Evolutionary conservation across 2,329 filamentous ascomycete species (phyloP).

Genomic region (Coniochaeta sp.): DNA sequence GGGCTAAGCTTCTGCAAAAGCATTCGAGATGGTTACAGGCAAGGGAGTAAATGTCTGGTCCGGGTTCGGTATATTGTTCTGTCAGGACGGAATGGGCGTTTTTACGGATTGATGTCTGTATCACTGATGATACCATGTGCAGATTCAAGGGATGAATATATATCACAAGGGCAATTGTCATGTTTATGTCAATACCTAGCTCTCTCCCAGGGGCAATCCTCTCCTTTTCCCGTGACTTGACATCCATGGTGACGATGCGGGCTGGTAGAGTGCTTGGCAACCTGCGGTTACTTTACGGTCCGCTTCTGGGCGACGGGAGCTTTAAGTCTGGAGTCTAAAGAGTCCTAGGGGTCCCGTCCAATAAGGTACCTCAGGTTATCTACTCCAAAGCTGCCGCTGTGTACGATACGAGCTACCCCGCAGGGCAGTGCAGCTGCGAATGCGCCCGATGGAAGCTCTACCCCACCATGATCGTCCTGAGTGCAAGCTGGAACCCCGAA

Average conservation of each 20-base stretch:
- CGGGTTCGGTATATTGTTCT: not conserved
- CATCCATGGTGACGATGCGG: no score
- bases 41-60: not conserved
- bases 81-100: not conserved
- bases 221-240: no score
- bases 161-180: not conserved
- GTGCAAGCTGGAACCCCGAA: not conserved
- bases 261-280: not conserved
- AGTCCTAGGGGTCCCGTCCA: no score
- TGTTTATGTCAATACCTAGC: not conserved
- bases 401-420: not conserved
- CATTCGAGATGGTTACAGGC: not conserved
- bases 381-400: no score
- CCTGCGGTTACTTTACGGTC: no score
- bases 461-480: not conserved
- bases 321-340: no score
- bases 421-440: not conserved
- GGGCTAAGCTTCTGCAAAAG: not conserved
- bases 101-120: not conserved
- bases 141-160: not conserved
- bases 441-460: not conserved
- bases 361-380: no score
- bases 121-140: not conserved
- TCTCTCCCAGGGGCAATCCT: not conserved
- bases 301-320: no score